Base-by-base conservation (phyloP, 257 asterid species). In the Handroanthus guayacan region DNA sequence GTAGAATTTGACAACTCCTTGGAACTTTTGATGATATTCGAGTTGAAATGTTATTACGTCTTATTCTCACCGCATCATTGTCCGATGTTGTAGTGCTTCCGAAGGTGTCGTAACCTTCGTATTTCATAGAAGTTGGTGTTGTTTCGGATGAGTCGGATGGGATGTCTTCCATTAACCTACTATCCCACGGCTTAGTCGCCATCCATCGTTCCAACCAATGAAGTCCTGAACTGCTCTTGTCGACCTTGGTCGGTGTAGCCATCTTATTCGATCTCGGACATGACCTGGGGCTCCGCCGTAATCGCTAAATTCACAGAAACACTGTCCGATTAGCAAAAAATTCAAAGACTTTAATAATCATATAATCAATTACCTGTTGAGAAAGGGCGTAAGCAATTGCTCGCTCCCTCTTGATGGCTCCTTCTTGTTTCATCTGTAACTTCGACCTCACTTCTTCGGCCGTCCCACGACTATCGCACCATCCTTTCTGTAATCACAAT, bases 381-480 rank as follows among this genome's bases (percentile, higher is more conserved):
- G 89, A 80, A 55, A 86, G 84, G 51, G 92, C 92, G 80, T 93
- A 95, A 31, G 90, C 87, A 71, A 84, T 80, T 9, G 94, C 99
- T 58, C 98, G 89, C 79, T 93, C 98, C 84, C 98, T 90, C 80
- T 89, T 91, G 55, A 86, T 68, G 57, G 94, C 98, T 62, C 99
- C 99, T 74, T 87, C 90, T 78, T 91, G 93, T 88, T 82, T 93
- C 94, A 87, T 85, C 78, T 89, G 92, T 17, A 93, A 61, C 92
- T 90, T 95, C 2, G 94, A 82, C 79, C 86, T 88, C 56, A 91
- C 90, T 67, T 93, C 91, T 1, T 85, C 87, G 2, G 85, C 87
- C 1, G 98, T 86, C 20, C 98, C 97, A 9, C 82, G 89, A 38
- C 92, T 85, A 73, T 87, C 88, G 31, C 99, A 95, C 99, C 99